phyloP scores from a whole-genome alignment of 352 stramenopile genomes.

The Saprolegnia parasitica region DNA sequence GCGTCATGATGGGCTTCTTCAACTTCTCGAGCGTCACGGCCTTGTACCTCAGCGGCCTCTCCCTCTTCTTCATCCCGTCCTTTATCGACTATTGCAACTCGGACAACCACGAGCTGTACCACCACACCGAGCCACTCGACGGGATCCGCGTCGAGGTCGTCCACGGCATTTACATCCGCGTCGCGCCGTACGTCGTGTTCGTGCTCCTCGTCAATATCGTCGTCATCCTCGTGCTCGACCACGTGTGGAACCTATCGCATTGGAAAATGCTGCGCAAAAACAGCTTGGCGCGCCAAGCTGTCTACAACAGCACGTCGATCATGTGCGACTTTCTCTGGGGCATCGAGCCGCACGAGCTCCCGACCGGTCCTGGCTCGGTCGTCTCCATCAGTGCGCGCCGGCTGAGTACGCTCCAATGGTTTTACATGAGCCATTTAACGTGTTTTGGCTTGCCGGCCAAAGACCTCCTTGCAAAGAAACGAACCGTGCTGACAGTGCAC shows the following conservation, averaged over 20 bases:
- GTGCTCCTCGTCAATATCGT: constrained; percentile 3
- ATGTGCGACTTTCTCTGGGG: not conserved
- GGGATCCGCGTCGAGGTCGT: not conserved
- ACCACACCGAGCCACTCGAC: not conserved
- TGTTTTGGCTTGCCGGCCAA: constrained; percentile 8
- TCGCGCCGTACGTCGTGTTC: not conserved
- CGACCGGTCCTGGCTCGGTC: not conserved
- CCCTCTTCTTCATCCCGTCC: not conserved
- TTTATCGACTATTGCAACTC: constrained; percentile 17
- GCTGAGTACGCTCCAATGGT: constrained; percentile 4
- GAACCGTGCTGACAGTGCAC: not conserved
- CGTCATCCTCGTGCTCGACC: not conserved
- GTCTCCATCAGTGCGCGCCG: not conserved
- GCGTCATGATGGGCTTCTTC: constrained; percentile 13
- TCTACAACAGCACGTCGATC: constrained; percentile 18
- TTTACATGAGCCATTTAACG: not conserved
- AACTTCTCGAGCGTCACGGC: constrained; percentile 2
- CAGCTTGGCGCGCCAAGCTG: not conserved
- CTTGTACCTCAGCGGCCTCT: not conserved
- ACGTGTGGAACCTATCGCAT: not conserved
- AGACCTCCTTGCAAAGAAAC: not conserved
- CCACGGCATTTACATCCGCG: constrained; percentile 2
- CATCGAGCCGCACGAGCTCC: not conserved
- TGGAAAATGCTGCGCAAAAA: constrained; percentile 8
- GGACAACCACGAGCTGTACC: not conserved